Evolutionary conservation across 441 rosid species (phyloP).

Genomic region (Iberis amara): DNA sequence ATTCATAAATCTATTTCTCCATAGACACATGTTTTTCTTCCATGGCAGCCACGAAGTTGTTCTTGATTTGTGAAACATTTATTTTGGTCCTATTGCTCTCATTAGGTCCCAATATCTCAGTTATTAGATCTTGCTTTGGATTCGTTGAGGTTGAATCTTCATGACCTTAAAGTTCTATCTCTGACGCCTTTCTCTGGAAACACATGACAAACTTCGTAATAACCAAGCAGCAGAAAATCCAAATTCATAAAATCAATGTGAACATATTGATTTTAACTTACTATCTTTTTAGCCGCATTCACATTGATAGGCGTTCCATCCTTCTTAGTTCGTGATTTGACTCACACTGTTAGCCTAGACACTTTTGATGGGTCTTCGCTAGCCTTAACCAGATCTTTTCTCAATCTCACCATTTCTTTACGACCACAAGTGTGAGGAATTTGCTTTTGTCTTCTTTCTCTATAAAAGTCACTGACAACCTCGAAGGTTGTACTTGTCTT

Average conservation of each 20-base stretch:
- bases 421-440: neutral
- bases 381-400: neutral
- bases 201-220: neutral
- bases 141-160: neutral
- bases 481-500: no score
- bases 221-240: no score
- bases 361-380: neutral
- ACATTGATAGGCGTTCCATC: no score
- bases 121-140: neutral
- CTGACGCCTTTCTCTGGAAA: neutral
- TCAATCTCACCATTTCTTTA: slow-evolving; percentile 1
- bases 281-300: no score
- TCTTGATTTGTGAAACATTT: no score
- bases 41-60: no score
- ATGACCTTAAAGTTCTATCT: neutral
- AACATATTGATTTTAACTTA: no score
- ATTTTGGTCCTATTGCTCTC: no score
- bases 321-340: neutral
- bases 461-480: neutral
- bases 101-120: neutral
- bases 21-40: no score
- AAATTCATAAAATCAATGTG: no score
- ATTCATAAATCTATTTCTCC: no score
- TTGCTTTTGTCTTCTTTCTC: neutral
- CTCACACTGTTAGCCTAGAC: neutral